Conservation (phyloP, 306 rosid genomes). For the Boehmeria nivea region DNA sequence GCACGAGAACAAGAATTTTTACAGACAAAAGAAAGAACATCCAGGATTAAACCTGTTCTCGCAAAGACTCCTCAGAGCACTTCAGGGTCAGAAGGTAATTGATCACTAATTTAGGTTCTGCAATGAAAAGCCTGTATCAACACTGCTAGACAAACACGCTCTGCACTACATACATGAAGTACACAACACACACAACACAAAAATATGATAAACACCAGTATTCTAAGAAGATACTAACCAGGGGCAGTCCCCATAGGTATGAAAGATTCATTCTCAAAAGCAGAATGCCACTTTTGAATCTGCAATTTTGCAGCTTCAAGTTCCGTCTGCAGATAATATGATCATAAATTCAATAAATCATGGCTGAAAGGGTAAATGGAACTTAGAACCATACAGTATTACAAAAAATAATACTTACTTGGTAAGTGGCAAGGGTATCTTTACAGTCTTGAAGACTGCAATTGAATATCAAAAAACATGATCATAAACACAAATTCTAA, state of each 20-base stretch:
- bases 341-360: conserved; percentile 16
- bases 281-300: conserved; percentile 70
- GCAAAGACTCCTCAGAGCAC: conserved; percentile 72
- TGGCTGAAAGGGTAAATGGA: conserved; percentile 1
- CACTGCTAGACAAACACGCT: not conserved
- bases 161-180: not conserved
- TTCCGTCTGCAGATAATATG: conserved; percentile 45
- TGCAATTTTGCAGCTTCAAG: conserved; percentile 70
- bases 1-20: conserved; percentile 10
- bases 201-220: not conserved
- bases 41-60: conserved; percentile 65
- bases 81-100: conserved; percentile 76
- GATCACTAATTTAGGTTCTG: conserved; percentile 67
- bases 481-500: conserved; percentile 2
- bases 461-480: conserved; percentile 13
- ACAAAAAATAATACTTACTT: conserved; percentile 38
- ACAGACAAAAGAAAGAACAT: not conserved
- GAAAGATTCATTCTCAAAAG: conserved; percentile 66
- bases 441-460: conserved; percentile 74
- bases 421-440: conserved; percentile 62
- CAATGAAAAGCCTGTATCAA: conserved; percentile 21
- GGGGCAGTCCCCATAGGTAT: conserved; percentile 65
- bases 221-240: conserved; percentile 41
- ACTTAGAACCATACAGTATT: not conserved
- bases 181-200: not conserved